Evolutionary conservation across 768 basidiomycete species (phyloP).

Genomic region (Strobilomyces echinocephalus): DNA sequence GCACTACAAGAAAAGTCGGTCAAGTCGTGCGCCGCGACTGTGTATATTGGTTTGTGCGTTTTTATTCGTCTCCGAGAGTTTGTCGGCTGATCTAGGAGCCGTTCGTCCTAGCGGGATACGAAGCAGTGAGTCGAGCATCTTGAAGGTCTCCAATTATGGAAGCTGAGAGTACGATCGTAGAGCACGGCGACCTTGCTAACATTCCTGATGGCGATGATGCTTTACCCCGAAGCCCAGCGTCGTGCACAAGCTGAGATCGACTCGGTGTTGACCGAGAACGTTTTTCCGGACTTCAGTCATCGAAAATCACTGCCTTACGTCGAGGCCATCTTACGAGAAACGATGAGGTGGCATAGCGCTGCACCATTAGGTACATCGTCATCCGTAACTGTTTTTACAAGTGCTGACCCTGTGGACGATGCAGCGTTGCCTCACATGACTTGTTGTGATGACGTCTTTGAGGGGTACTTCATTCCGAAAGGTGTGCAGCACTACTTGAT

Average conservation of each 20-base stretch:
- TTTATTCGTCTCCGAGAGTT: background rate
- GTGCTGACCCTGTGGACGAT: conserved; percentile 4
- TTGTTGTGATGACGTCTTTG: conserved; percentile 39
- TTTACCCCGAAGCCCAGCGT: conserved; percentile 27
- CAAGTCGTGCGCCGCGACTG: conserved; percentile 27
- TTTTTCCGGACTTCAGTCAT: conserved; percentile 25
- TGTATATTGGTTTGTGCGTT: conserved; percentile 25
- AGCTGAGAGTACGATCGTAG: conserved; percentile 7
- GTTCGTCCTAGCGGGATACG: conserved; percentile 22
- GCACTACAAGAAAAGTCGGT: conserved; percentile 20
- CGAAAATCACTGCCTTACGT: conserved; percentile 24
- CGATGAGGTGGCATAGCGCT: conserved; percentile 31
- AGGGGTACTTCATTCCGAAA: conserved; percentile 37
- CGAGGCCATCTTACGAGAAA: conserved; percentile 30
- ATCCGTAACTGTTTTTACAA: background rate
- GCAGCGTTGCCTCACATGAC: conserved; percentile 29
- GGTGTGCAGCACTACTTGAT: conserved; percentile 20
- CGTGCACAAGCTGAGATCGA: conserved; percentile 31
- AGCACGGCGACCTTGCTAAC: conserved; percentile 21
- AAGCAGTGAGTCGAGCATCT: conserved; percentile 16
- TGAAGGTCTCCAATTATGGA: background rate
- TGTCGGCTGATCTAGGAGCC: background rate
- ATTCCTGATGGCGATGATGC: conserved; percentile 29
- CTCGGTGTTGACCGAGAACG: conserved; percentile 8
- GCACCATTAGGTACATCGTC: conserved; percentile 24